These are phyloP conservation scores for Coemansia sp. DNA, from an alignment of 192 early-diverging fungal species.

Conservation along the genomic window DNA sequence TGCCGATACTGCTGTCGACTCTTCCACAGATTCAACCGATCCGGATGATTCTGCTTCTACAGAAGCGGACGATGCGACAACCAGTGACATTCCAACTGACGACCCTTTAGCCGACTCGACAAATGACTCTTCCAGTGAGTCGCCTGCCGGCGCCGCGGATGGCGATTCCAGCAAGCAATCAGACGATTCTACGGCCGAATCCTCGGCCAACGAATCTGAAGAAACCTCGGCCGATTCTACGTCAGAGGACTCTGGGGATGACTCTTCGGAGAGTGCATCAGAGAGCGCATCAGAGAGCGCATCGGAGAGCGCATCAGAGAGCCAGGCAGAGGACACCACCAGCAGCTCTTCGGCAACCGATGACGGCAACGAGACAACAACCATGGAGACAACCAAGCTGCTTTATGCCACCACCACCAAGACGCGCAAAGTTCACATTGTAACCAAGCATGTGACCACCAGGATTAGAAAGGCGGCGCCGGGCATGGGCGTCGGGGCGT, in stretches of 20 bases:
- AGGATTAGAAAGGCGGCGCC: conserved; percentile 2
- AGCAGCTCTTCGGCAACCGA: neutral
- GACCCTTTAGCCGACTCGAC: neutral
- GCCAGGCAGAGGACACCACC: neutral
- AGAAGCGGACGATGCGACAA: neutral
- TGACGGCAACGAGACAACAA: conserved; percentile 32
- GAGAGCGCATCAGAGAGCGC: neutral
- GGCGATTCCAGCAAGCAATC: too few relatives aligned
- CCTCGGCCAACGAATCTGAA: too few relatives aligned
- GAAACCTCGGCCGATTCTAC: neutral
- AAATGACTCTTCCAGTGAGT: neutral
- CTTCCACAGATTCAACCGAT: neutral
- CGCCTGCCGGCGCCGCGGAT: too few relatives aligned
- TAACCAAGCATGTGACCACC: conserved; percentile 26
- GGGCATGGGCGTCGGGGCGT: neutral
- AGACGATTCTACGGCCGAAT: too few relatives aligned
- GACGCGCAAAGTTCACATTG: conserved; percentile 28
- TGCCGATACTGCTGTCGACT: neutral
- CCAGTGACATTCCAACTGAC: too few relatives aligned
- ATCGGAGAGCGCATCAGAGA: neutral
- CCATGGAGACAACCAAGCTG: conserved; percentile 37
- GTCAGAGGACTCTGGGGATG: conserved; percentile 1
- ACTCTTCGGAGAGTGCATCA: too few relatives aligned
- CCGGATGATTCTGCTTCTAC: neutral
- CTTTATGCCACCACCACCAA: conserved; percentile 24